phyloP scores from a whole-genome alignment of 108 stramenopile species.

The Cyclostephanos tholiformis region DNA sequence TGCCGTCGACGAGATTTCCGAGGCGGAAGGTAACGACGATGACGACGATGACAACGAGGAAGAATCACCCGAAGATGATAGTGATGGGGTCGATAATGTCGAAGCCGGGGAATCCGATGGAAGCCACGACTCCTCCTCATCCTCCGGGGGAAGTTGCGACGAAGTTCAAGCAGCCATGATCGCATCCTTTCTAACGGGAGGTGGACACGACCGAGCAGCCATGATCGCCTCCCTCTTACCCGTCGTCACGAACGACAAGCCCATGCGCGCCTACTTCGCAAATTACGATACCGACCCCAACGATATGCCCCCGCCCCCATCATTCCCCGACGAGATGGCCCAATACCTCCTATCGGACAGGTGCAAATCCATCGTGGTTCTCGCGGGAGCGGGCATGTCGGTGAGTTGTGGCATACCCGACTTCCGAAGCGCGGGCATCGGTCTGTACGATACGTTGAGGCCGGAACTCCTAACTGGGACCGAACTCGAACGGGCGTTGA shows the following conservation, averaged over 20 bases:
- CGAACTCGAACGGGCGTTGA: conserved; percentile 44
- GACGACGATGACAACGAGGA: too few species aligned
- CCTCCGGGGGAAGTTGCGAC: neutral
- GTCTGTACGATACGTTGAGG: conserved; percentile 64
- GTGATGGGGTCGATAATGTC: too few species aligned
- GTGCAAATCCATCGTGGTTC: conserved; percentile 61
- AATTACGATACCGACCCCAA: conserved; percentile 28
- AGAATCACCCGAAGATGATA: neutral
- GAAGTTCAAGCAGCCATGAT: neutral
- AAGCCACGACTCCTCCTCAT: neutral
- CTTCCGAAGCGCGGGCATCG: conserved; percentile 58
- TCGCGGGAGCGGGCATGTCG: conserved; percentile 81
- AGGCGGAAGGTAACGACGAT: too few species aligned
- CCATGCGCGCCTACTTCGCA: conserved; percentile 29
- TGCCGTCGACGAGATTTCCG: too few species aligned
- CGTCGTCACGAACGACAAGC: conserved; percentile 13
- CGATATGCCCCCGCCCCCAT: conserved; percentile 32
- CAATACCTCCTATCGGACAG: conserved; percentile 33
- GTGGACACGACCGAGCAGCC: conserved; percentile 20
- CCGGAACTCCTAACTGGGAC: conserved; percentile 62
- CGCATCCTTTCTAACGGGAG: too few species aligned
- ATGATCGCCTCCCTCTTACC: conserved; percentile 36
- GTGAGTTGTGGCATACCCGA: conserved; percentile 76
- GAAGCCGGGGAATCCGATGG: conserved; percentile 3
- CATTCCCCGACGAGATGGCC: conserved; percentile 43